phyloP scores from a whole-genome alignment of 257 asterid species.

The Gynochthodes officinalis region DNA sequence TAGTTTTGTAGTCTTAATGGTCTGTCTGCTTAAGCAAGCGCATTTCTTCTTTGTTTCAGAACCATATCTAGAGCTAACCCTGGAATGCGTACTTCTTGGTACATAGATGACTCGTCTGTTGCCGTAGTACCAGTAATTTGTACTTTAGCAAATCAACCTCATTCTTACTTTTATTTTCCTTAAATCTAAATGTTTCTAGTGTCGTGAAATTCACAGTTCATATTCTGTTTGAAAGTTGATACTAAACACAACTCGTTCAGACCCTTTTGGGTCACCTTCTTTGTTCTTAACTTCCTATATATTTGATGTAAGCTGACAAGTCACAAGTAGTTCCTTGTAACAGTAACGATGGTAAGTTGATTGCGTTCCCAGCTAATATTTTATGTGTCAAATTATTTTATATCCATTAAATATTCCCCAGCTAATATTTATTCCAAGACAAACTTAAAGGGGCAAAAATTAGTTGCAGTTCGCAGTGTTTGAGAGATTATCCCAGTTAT shows the following conservation, averaged over 20 bases:
- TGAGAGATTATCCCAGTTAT: no score
- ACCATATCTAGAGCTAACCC: conserved; percentile 21
- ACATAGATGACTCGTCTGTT: not conserved
- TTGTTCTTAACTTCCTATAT: no score
- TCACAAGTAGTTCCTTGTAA: not conserved
- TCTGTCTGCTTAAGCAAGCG: not conserved
- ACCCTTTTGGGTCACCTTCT: no score
- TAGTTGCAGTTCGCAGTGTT: no score
- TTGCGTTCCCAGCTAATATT: no score
- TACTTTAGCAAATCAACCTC: not conserved
- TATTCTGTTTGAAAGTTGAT: not conserved
- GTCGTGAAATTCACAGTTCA: not conserved
- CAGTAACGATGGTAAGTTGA: not conserved
- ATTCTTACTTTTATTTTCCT: not conserved
- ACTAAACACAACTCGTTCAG: not conserved
- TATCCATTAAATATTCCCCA: no score
- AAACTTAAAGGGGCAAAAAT: no score
- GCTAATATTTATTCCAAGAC: no score
- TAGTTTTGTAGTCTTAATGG: not conserved
- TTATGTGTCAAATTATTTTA: no score
- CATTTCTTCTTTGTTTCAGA: conserved; percentile 1
- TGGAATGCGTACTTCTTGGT: conserved; percentile 27
- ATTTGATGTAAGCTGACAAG: no score
- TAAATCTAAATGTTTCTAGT: not conserved
- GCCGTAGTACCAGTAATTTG: not conserved